Conservation (phyloP, 2,329 filamentous ascomycete genomes). For the Fusarium odoratissimum region DNA sequence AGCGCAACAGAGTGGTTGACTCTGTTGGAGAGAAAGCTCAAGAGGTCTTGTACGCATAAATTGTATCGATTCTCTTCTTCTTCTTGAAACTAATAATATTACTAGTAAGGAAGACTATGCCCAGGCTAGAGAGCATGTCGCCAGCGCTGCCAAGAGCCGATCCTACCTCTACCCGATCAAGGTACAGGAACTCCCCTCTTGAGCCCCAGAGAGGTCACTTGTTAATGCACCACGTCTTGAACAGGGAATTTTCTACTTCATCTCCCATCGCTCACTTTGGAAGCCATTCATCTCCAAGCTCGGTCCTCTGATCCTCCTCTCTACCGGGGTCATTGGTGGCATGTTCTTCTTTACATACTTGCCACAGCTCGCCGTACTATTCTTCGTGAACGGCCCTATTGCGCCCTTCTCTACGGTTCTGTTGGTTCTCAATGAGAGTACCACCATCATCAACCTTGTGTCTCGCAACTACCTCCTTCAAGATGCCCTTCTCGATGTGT, state of each 20-base stretch:
- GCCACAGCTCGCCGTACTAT: conserved; percentile 84
- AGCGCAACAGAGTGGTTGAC: conserved; percentile 50
- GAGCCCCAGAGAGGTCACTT: not conserved
- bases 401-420: conserved; percentile 79
- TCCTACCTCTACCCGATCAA: conserved; percentile 90
- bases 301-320: conserved; percentile 74
- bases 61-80: not conserved
- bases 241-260: conserved; percentile 70
- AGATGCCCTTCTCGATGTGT: conserved; percentile 87
- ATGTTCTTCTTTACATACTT: conserved; percentile 93
- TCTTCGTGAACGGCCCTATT: conserved; percentile 86
- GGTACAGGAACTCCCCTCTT: conserved; percentile 49
- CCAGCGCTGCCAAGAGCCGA: conserved; percentile 78
- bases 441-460: conserved; percentile 66
- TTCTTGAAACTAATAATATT: conserved; percentile 8
- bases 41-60: conserved; percentile 58
- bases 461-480: conserved; percentile 80
- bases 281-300: conserved; percentile 67
- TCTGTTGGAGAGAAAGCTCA: conserved; percentile 60
- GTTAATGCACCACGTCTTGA: conserved; percentile 17
- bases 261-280: conserved; percentile 67
- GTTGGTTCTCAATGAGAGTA: conserved; percentile 73
- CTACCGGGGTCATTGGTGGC: conserved; percentile 74
- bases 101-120: conserved; percentile 75
- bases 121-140: conserved; percentile 71